Evolutionary conservation across 768 basidiomycete genomes (phyloP).

Genomic region (Hypholoma fasciculare): DNA sequence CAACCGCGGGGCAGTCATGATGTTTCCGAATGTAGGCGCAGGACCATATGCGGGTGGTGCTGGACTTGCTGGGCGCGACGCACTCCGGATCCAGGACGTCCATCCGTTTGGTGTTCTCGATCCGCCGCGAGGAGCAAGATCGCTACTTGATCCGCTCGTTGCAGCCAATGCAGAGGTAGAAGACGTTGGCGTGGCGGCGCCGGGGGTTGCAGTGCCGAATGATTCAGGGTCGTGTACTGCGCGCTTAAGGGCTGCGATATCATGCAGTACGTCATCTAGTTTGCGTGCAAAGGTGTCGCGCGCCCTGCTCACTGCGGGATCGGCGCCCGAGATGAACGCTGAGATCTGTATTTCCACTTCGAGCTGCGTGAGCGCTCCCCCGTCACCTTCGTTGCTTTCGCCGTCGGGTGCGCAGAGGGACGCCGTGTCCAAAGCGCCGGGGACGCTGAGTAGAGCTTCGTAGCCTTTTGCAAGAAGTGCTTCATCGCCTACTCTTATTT

Average conservation of each 20-base stretch:
- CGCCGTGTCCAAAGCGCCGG: constrained; percentile 39
- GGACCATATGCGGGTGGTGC: constrained; percentile 20
- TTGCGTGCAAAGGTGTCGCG: constrained; percentile 53
- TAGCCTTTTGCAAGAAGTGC: constrained; percentile 64
- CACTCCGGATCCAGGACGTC: constrained; percentile 55
- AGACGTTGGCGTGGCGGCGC: constrained; percentile 8
- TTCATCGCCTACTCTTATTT: constrained; percentile 77
- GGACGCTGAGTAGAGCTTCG: constrained; percentile 63
- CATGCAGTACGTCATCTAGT: constrained; percentile 73
- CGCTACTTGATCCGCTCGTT: neutral
- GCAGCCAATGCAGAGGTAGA: constrained; percentile 12
- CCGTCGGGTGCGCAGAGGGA: neutral
- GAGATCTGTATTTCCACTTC: constrained; percentile 52
- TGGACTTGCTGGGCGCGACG: constrained; percentile 41
- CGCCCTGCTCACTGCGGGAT: constrained; percentile 46
- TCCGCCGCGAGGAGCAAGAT: neutral
- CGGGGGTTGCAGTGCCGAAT: constrained; percentile 10
- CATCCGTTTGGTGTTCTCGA: constrained; percentile 34
- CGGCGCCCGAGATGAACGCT: constrained; percentile 57
- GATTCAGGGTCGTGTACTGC: constrained; percentile 48
- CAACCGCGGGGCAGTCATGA: constrained; percentile 66
- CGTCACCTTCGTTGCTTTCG: constrained; percentile 10
- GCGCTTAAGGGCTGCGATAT: constrained; percentile 69
- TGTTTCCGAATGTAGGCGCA: constrained; percentile 65
- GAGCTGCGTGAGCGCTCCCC: constrained; percentile 19